Evolutionary conservation across 192 early-diverging fungal genomes (phyloP).

Genomic region (Coemansia sp.): DNA sequence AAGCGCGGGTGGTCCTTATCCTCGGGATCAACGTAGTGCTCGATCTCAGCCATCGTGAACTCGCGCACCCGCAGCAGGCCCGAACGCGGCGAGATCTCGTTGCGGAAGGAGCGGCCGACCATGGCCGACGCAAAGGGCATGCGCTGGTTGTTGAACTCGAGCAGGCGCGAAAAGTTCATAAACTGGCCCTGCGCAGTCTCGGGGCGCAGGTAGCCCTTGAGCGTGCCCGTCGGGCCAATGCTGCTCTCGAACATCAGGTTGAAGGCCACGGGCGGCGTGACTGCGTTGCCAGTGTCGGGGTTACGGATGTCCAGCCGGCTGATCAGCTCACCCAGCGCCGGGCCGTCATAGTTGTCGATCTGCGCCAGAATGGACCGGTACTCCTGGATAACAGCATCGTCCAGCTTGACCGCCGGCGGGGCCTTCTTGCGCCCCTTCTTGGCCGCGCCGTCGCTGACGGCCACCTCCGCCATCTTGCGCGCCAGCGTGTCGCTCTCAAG

Average conservation of each 20-base stretch:
- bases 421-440: conserved; percentile 63
- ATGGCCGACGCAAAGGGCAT: conserved; percentile 99
- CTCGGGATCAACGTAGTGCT: conserved; percentile 95
- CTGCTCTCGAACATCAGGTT: conserved; percentile 99
- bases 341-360: conserved; percentile 93
- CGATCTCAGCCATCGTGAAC: conserved; percentile 99
- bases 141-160: conserved; percentile 96
- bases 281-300: conserved; percentile 86
- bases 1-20: conserved; percentile 93
- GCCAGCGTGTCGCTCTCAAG: conserved; percentile 80
- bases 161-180: conserved; percentile 92
- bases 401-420: conserved; percentile 57
- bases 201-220: conserved; percentile 92
- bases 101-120: conserved; percentile 97
- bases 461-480: conserved; percentile 43
- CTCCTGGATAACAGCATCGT: conserved; percentile 54
- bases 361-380: conserved; percentile 88
- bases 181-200: conserved; percentile 99
- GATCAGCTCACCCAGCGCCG: conserved; percentile 81
- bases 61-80: conserved; percentile 95
- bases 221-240: conserved; percentile 95
- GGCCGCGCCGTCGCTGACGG: conserved; percentile 18
- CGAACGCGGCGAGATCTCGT: conserved; percentile 94
- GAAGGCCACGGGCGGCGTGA: conserved; percentile 87
- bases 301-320: conserved; percentile 75